Evolutionary conservation across 2,329 filamentous ascomycete species (phyloP), one percentile per base, ranked within the genome.

Genomic region (Monilinia laxa): DNA sequence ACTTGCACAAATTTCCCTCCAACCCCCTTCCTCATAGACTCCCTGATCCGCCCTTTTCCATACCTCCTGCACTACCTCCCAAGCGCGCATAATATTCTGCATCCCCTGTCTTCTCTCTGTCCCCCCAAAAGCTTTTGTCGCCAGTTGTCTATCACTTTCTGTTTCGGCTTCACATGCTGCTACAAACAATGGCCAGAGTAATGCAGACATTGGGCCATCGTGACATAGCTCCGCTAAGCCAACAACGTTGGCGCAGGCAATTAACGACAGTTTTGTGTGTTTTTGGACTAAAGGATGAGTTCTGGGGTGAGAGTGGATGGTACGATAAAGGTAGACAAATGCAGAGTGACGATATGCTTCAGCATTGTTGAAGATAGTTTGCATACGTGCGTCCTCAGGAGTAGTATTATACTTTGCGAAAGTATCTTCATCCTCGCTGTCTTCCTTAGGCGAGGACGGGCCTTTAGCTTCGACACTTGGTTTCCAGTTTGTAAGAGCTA

Each of bases 101-200:
- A 89, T 89, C 28, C 87, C 86, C 74, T 89, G 87, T 23, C 85
- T 77, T 63, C 78, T 80, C 65, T 84, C 82, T 12, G 87, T 79
- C 3, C 81, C 82, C 4, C 75, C 74, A 72, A 89, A 88, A 0
- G 84, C 79, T 66, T 79, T 78, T 23, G 79, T 75, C 6, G 86
- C 84, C 25, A 85, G 75, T 9, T 77, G 78, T 20, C 86, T 78
- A 71, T 89, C 86, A 14, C 77, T 78, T 2, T 75, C 71, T 23
- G 74, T 79, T 14, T 80, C 77, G 0, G 86, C 86, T 74, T 89
- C 86, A 72, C 85, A 88, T 1, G 85, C 82, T 2, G 85, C 84
- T 14, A 87, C 85, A 70, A 89, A 89, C 3, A 88, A 77, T 1
- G 87, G 87, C 85, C 86, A 89, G 4, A 89, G 79, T 47, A 89